Evolutionary conservation across 1,284 basidiomycete genomes (phyloP).

Genomic region (Lentinus polychrous): DNA sequence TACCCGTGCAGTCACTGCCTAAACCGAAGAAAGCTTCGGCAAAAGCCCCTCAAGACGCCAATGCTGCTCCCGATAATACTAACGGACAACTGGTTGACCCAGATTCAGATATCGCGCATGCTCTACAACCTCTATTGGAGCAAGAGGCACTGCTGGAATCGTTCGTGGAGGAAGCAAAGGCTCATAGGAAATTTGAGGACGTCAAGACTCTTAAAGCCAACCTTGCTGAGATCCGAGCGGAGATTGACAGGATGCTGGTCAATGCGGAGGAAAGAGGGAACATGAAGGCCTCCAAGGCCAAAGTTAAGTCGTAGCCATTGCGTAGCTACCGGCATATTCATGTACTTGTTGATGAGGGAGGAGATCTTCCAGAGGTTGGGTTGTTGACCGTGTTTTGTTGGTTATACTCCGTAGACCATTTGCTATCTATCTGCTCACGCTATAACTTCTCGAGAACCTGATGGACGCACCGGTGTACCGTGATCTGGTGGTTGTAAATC

Average conservation of each 20-base stretch:
- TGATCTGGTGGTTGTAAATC: no score
- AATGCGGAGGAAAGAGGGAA: constrained; percentile 26
- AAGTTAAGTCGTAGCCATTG: no score
- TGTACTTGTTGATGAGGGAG: no score
- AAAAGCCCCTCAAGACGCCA: constrained; percentile 7
- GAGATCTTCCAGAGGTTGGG: no score
- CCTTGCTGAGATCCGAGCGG: constrained; percentile 69
- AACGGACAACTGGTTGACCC: constrained; percentile 41
- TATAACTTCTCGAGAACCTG: no score
- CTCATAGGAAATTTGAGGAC: constrained; percentile 86
- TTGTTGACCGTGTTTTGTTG: no score
- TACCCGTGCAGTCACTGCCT: constrained; percentile 48
- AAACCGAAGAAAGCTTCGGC: constrained; percentile 30
- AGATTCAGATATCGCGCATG: constrained; percentile 62
- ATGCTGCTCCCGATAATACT: constrained; percentile 15
- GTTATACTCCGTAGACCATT: no score
- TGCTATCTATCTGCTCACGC: no score
- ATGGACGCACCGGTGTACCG: no score
- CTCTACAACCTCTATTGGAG: constrained; percentile 81
- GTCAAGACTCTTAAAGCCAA: constrained; percentile 70
- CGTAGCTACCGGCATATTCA: no score
- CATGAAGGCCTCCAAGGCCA: neutral
- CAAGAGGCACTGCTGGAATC: constrained; percentile 85
- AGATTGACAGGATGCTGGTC: constrained; percentile 66
- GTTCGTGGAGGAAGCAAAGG: constrained; percentile 77